Base-by-base conservation (phyloP, 495 filamentous ascomycete genomes). In the Neurospora sp. region DNA sequence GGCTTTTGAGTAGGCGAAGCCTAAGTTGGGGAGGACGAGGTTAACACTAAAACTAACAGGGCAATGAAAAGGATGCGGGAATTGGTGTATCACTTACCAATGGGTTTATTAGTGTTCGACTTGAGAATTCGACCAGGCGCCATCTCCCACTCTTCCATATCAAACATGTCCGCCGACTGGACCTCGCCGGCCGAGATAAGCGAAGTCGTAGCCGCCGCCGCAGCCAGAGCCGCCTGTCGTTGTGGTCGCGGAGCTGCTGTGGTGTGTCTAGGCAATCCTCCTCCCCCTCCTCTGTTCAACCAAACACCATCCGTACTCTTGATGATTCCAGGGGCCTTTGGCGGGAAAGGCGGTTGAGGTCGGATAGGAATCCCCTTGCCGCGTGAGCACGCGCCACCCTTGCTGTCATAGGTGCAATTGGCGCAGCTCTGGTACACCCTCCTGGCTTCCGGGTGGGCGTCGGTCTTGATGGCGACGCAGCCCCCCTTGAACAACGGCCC, bases 91-190 rank as follows among this genome's bases (percentile, higher is more conserved):
- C n/a, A n/a, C 23, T 27, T 31, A 62, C 54, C 7, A 9, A 31
- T 8, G 0, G 23, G 54, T 35, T 62, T 62, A 14, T 27, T 11
- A 6, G 20, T 62, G 0, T 62, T 62, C 1, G 54, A 31, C 14
- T 80, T 74, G 11, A 72, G 69, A 41, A 79, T 74, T 1, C 77
- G 78, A 35, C 81, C 81, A 2, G 81, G 79, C 2, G 81, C 79
- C 9, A 81, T 35, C 44, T 83, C 81, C 81, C 81, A 83, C 11
- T 71, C 72, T 71, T 84, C 83, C 75, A 85, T 81, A 66, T 84
- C 78, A 5, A 83, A 73, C 2, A 77, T 69, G 4, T 79, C 75
- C 23, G 70, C 75, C 44, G 70, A 23, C 20, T 73, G 69, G 18
- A 75, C 44, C 0, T 59, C 70, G 10, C 75, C 76, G 9, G 71